Base-by-base conservation (phyloP, 2,329 filamentous ascomycete genomes). In the Plectosphaerella cucumerina region DNA sequence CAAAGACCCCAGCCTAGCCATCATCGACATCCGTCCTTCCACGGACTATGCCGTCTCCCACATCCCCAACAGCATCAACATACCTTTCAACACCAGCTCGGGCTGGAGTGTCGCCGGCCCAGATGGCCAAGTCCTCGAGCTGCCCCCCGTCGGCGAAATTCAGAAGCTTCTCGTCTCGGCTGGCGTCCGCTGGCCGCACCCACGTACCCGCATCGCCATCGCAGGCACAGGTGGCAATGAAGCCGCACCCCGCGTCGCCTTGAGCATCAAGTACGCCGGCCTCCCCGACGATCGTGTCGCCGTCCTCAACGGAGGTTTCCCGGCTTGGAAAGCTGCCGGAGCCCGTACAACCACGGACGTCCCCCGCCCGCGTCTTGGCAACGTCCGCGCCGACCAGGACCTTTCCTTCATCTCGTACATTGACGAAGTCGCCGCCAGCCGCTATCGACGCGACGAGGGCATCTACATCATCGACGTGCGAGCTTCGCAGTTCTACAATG, bases 1-100 rank as follows among this genome's bases (percentile, higher is more conserved):
- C 35, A 35, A 53, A 33, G 34, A 17, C 23, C 42, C 39, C 33
- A 42, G 53, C 53, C 46, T 51, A 51, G 52, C 53, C 49, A 51
- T 53, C 34, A 23, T 42, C 47, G 39, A 34, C 39, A 31, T 50
- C 35, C 43, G 48, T 34, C 44, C 47, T 39, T 34, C 26, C 26
- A 17, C 33, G 43, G 48, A n/a, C 35, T 44, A 41, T 14, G 21
- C n/a, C 35, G 26, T 21, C 44, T 15, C 20, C 15, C n/a, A 33
- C 20, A 26, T 31, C 35, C 44, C 49, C 26, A 34, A 26, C 34
- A 39, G 26, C 43, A 18, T 47, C 34, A 39, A 21, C 44, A 21
- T 50, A 22, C 49, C 49, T 15, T 50, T 50, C 43, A 33, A 50
- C 14, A 11, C 37, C 14, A 41, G 20, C 26, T 50, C 48, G 9